Percentiles rank a stretch among this genome's conserved stretches.
Evolutionary conservation across 495 filamentous ascomycete genomes (phyloP).

Genomic region (Immersiella caudata): DNA sequence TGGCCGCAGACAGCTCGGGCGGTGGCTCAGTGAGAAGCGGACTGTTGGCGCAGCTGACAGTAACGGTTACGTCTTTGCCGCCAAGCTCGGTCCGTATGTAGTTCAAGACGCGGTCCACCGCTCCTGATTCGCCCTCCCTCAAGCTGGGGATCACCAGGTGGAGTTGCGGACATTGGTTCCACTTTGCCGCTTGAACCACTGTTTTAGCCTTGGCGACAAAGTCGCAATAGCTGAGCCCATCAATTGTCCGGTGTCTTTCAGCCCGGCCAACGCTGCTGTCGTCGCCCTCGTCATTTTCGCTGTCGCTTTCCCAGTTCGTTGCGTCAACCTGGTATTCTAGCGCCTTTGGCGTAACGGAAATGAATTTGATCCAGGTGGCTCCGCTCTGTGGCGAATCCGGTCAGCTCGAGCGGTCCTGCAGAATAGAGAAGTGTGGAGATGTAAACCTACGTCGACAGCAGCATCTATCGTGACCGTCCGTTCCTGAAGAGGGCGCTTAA

Average conservation of each 20-base stretch:
- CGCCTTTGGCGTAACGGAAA: conserved; percentile 32
- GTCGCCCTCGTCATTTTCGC: conserved; percentile 13
- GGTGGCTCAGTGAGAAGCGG: conserved; percentile 24
- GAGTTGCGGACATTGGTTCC: conserved; percentile 37
- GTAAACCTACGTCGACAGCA: conserved; percentile 27
- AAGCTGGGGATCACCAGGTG: conserved; percentile 34
- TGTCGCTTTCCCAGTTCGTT: conserved; percentile 37
- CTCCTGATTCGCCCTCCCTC: conserved; percentile 31
- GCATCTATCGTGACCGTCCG: conserved; percentile 32
- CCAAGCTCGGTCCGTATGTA: conserved; percentile 28
- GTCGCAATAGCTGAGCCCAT: conserved; percentile 31
- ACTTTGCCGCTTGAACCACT: conserved; percentile 36
- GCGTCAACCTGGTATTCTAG: conserved; percentile 39
- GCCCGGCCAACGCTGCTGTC: conserved; percentile 12
- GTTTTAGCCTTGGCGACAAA: conserved; percentile 34
- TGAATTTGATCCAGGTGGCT: conserved; percentile 39
- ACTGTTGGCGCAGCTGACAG: conserved; percentile 35
- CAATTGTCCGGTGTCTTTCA: neutral
- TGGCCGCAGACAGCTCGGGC: conserved; percentile 27
- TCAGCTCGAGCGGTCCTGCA: too few relatives aligned
- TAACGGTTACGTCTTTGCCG: conserved; percentile 27
- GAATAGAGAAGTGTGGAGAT: too few relatives aligned
- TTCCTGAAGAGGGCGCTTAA: conserved; percentile 33
- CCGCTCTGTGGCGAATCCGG: conserved; percentile 19
- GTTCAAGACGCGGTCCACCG: conserved; percentile 32